Percentiles rank a stretch among this genome's conserved stretches.
Conservation (phyloP, 805 yeast genomes). For the Cyberlindnera mrakii region DNA sequence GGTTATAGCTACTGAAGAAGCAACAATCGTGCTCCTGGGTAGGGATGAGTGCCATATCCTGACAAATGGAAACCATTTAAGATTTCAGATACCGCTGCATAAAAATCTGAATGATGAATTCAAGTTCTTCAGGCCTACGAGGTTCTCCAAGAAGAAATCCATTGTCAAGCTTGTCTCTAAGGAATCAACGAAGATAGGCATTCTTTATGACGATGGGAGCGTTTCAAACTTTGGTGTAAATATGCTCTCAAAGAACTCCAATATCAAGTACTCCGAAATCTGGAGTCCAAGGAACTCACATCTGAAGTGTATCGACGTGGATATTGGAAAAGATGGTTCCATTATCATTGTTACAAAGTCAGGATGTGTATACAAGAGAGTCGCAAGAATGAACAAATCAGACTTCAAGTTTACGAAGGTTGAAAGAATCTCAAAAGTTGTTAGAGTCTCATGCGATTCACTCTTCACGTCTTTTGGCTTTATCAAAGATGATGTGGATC, state of each 20-base stretch:
- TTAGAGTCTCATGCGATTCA: constrained; percentile 60
- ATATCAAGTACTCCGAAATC: constrained; percentile 39
- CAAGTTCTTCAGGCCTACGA: constrained; percentile 48
- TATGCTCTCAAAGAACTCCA: constrained; percentile 24
- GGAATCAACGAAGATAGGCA: constrained; percentile 37
- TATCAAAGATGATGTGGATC: constrained; percentile 54
- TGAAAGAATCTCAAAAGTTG: constrained; percentile 49
- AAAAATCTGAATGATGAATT: constrained; percentile 35
- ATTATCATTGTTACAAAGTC: constrained; percentile 59
- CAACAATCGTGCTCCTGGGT: constrained; percentile 58
- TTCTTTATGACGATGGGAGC: constrained; percentile 53
- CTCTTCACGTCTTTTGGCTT: constrained; percentile 62
- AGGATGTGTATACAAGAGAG: constrained; percentile 53
- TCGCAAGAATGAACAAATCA: constrained; percentile 17
- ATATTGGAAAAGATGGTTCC: constrained; percentile 62
- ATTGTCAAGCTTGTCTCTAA: constrained; percentile 30
- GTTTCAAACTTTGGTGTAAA: constrained; percentile 32
- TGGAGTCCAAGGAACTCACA: constrained; percentile 62
- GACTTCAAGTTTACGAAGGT: constrained; percentile 48
- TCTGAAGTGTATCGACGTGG: constrained; percentile 59
- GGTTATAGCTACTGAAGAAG: constrained; percentile 59
- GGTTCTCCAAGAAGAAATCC: constrained; percentile 34
- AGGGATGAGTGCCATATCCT: constrained; percentile 59
- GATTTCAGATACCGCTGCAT: constrained; percentile 34
- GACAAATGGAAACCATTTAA: constrained; percentile 49